A percentile compares a stretch with the other conserved stretches of the same genome.
phyloP scores from a whole-genome alignment of 129 eudicot genomes.

The Flaveria bidentis region DNA sequence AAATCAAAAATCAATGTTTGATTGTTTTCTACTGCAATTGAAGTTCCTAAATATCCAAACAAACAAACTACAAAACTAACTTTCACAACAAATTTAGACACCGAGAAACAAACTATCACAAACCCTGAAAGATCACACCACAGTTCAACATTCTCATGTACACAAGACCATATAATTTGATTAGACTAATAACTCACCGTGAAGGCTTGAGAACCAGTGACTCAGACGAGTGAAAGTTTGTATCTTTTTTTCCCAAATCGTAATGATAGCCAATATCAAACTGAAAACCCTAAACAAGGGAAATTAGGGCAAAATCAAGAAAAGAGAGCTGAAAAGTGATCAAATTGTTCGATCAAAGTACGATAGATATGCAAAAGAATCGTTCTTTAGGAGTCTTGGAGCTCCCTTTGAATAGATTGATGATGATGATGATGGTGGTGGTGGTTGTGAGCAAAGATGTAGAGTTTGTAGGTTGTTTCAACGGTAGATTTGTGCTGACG shows the following conservation, averaged over 20 bases:
- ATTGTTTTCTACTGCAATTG: not conserved
- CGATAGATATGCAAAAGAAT: conserved; percentile 6
- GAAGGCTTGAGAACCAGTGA: conserved; percentile 17
- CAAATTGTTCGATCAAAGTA: conserved; percentile 18
- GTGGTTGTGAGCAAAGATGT: too few species aligned
- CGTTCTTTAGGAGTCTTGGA: too few species aligned
- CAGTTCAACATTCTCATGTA: conserved; percentile 5
- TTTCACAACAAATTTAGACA: not conserved
- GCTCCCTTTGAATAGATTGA: too few species aligned
- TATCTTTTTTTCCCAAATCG: not conserved
- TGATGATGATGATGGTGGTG: too few species aligned
- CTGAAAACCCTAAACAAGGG: conserved; percentile 31
- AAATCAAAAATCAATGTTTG: not conserved
- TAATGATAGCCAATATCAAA: conserved; percentile 4
- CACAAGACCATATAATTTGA: not conserved
- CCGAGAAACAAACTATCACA: not conserved
- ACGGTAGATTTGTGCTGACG: too few species aligned
- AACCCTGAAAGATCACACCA: not conserved
- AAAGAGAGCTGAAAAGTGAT: not conserved
- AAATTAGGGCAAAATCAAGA: conserved; percentile 19
- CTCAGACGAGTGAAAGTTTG: not conserved
- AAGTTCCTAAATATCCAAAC: not conserved
- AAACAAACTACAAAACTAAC: not conserved
- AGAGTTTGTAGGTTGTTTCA: too few species aligned
- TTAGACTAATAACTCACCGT: conserved; percentile 22